Base-by-base conservation (phyloP, 2,329 filamentous ascomycete species). In the Aureobasidium vineae region DNA sequence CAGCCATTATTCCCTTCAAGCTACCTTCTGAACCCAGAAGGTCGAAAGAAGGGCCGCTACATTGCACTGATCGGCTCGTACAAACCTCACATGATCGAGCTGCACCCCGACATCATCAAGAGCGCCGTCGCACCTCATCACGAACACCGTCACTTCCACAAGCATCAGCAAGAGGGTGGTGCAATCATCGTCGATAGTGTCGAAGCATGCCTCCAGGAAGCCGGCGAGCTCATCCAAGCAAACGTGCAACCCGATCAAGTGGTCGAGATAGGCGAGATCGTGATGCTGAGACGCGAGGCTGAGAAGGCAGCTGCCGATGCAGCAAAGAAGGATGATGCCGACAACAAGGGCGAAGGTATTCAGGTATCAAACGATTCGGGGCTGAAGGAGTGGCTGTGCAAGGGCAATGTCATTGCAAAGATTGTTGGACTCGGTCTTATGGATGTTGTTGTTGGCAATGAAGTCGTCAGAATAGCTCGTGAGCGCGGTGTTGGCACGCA, bases 161-260 rank as follows among this genome's bases (percentile, higher is more conserved):
- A 84, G 77, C 83, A 86, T 66, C 81, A 84, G 19, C 75, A 81
- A 28, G 80, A 85, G 65, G 86, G 86, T 5, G 85, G 86, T 0
- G 83, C 88, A 0, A 77, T 89, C 1, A 79, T 88, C 5, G 85
- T 87, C 2, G 85, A 88, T 73, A 93, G 89, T 11, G 81, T 96
- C 0, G 88, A 91, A 33, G 90, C 90, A 0, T 92, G 89, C 53
- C 76, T 97, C 50, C 88, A 88, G 71, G 91, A 97, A 74, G 90
- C 93, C 0, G 94, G 94, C 0, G 94, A 98, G 79, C 82, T 98
- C 56, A 89, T 96, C 11, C 86, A 91, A 70, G 91, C 91, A 0
- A 88, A 87, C 0, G 80, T 97, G 33, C 82, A 82, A 26, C 87
- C 90, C 0, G 84, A 87, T 53, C 89, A 96, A 71, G 84, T 97